Evolutionary conservation across 164 flowering plant species (phyloP).

Genomic region (Liquidambar formosana): DNA sequence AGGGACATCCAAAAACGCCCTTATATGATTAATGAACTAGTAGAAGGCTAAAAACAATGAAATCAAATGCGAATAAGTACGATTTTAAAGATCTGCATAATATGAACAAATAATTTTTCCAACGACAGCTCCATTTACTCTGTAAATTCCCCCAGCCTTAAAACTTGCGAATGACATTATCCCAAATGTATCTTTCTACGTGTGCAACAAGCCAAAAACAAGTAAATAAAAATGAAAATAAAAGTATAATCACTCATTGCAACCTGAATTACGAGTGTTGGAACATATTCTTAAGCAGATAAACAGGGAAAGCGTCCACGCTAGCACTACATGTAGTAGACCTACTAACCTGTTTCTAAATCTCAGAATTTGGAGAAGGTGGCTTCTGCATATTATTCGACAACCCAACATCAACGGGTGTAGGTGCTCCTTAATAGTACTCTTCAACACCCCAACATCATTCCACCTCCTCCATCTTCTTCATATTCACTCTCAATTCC

Average conservation of each 20-base stretch:
- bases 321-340: constrained; percentile 36
- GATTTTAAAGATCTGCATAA: too few relatives aligned
- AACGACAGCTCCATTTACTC: constrained; percentile 5
- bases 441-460: background rate
- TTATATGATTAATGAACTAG: too few relatives aligned
- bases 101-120: too few relatives aligned
- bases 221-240: too few relatives aligned
- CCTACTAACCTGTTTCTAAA: constrained; percentile 35
- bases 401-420: constrained; percentile 21
- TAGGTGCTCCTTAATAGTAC: constrained; percentile 11
- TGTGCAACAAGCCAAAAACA: background rate
- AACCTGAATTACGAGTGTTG: background rate
- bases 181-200: too few relatives aligned
- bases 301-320: background rate
- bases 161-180: background rate
- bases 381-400: constrained; percentile 8
- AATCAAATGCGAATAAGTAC: too few relatives aligned
- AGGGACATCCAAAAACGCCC: too few relatives aligned
- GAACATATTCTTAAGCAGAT: background rate
- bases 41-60: too few relatives aligned
- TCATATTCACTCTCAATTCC: too few relatives aligned
- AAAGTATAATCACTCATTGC: background rate
- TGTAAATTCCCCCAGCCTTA: constrained; percentile 12
- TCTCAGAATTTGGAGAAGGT: constrained; percentile 37
- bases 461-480: background rate